Percentiles rank a stretch among this genome's conserved stretches.
Conservation (phyloP, 164 flowering plant species). For the Dillenia suffruticosa region DNA sequence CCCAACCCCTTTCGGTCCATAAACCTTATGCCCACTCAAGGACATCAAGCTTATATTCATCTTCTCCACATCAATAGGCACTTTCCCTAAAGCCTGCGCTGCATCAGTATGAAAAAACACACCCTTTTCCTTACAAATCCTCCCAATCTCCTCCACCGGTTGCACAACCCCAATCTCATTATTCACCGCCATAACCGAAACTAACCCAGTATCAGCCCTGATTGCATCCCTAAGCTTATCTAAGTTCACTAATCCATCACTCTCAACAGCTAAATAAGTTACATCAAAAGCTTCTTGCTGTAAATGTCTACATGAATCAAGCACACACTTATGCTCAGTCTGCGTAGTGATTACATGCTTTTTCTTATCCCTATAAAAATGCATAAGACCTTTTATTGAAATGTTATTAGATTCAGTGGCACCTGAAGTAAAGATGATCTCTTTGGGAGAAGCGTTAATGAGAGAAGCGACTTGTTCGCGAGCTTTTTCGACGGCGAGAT, state of each 20-base stretch:
- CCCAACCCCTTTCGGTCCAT: constrained; percentile 95
- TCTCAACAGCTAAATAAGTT: constrained; percentile 75
- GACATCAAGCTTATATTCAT: constrained; percentile 89
- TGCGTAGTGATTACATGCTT: constrained; percentile 90
- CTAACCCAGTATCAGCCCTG: constrained; percentile 80
- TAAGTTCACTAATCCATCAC: constrained; percentile 71
- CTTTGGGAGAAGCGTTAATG: constrained; percentile 80
- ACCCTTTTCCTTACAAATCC: constrained; percentile 58
- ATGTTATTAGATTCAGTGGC: constrained; percentile 96
- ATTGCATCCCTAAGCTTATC: constrained; percentile 49
- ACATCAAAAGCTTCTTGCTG: constrained; percentile 91
- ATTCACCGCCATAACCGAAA: constrained; percentile 87
- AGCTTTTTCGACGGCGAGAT: constrained; percentile 73
- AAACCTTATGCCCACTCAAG: constrained; percentile 85
- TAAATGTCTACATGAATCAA: constrained; percentile 87
- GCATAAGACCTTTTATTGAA: constrained; percentile 85
- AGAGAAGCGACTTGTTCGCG: constrained; percentile 71
- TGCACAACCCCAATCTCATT: constrained; percentile 97
- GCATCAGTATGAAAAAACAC: constrained; percentile 88
- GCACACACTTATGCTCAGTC: constrained; percentile 98
- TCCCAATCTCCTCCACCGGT: constrained; percentile 87
- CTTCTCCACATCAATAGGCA: constrained; percentile 78
- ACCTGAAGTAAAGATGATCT: constrained; percentile 93
- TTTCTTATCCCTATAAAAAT: constrained; percentile 69
- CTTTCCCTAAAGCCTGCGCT: constrained; percentile 90